Conservation (phyloP, 2,329 filamentous ascomycete genomes). For the Neonectria neomacrospora region DNA sequence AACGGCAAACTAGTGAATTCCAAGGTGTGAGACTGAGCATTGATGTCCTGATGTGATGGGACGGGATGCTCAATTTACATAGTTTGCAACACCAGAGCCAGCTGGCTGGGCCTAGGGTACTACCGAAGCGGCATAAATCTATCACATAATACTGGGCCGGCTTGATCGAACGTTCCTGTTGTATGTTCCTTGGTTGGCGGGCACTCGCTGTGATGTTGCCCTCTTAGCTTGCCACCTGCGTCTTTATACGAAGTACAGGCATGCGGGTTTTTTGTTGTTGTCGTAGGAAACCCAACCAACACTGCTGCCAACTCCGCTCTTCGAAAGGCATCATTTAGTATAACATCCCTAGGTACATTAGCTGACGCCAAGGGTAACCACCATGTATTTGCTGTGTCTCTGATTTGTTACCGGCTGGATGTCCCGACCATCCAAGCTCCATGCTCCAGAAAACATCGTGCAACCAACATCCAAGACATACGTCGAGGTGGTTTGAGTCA, state of each 20-base stretch:
- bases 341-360: neutral
- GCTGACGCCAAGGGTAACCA: neutral
- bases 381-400: constrained; percentile 6
- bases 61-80: constrained; percentile 23
- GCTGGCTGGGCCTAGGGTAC: constrained; percentile 37
- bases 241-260: neutral
- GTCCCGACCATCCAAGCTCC: constrained; percentile 21
- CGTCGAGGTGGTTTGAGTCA: constrained; percentile 9
- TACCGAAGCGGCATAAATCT: constrained; percentile 34
- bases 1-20: constrained; percentile 24
- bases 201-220: constrained; percentile 5
- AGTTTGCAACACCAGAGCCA: constrained; percentile 18
- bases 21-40: constrained; percentile 28
- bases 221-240: neutral
- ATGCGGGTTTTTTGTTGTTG: neutral
- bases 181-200: neutral
- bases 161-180: constrained; percentile 15
- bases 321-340: neutral
- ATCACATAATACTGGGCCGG: neutral
- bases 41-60: constrained; percentile 32
- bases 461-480: constrained; percentile 18
- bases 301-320: neutral
- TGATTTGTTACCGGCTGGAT: constrained; percentile 30
- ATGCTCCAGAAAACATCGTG: constrained; percentile 14
- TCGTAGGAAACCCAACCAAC: neutral